Percentiles rank a stretch among this genome's conserved stretches.
phyloP scores from a whole-genome alignment of 306 rosid genomes.

The Trifolium pratense region DNA sequence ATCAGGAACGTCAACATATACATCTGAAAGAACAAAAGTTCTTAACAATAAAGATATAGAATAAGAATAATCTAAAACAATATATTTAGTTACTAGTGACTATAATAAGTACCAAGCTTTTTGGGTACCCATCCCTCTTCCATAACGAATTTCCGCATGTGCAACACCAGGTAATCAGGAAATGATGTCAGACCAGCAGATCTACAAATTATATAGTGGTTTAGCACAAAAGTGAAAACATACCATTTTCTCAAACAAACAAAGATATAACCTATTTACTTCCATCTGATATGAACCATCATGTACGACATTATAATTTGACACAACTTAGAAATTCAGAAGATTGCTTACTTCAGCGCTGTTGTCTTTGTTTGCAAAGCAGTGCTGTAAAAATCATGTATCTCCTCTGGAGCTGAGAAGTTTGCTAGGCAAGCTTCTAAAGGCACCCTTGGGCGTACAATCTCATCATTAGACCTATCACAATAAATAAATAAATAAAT shows the following conservation, averaged over 20 bases:
- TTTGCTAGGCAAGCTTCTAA: constrained; percentile 88
- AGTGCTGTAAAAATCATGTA: constrained; percentile 90
- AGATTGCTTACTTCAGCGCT: constrained; percentile 75
- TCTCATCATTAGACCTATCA: constrained; percentile 69
- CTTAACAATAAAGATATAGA: not conserved
- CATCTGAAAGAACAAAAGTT: constrained; percentile 66
- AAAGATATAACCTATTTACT: not conserved
- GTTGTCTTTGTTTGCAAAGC: constrained; percentile 87
- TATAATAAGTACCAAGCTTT: constrained; percentile 76
- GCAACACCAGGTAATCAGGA: constrained; percentile 95
- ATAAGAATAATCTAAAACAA: not conserved
- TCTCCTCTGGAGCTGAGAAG: constrained; percentile 91
- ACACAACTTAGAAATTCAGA: constrained; percentile 23
- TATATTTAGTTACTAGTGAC: constrained; percentile 3
- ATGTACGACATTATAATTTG: not conserved
- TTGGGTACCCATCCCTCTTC: constrained; percentile 96
- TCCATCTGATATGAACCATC: constrained; percentile 12
- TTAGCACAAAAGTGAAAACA: constrained; percentile 17
- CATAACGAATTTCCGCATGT: constrained; percentile 96
- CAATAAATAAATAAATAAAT: constrained; percentile 39
- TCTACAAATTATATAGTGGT: constrained; percentile 50
- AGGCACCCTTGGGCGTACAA: constrained; percentile 97
- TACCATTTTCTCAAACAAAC: constrained; percentile 7
- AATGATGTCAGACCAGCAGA: constrained; percentile 86
- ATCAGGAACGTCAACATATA: constrained; percentile 93